These are phyloP conservation scores for Aureobasidium namibiae DNA, from an alignment of 2,329 filamentous ascomycete genomes.

Conservation along the genomic window DNA sequence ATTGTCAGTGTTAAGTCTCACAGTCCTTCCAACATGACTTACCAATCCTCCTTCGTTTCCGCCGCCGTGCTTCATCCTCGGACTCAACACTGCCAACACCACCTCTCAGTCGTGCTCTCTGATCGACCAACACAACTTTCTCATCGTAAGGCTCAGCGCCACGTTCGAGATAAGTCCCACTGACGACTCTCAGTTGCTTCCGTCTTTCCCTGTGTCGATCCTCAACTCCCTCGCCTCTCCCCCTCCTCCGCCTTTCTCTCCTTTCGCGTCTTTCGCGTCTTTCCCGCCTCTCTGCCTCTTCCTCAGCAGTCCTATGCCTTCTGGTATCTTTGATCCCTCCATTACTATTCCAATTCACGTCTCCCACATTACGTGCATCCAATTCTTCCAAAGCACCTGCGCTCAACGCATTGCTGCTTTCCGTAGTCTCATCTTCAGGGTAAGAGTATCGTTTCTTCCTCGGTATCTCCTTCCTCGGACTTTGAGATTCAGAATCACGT, in stretches of 20 bases:
- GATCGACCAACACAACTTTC: slow-evolving; percentile 31
- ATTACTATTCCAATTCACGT: slow-evolving; percentile 11
- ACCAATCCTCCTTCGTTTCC: slow-evolving; percentile 53
- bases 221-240: slow-evolving; percentile 25
- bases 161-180: slow-evolving; percentile 38
- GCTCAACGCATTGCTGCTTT: slow-evolving; percentile 31
- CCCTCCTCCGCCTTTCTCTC: slow-evolving; percentile 36
- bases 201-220: slow-evolving; percentile 18
- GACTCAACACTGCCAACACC: slow-evolving; percentile 25
- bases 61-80: slow-evolving; percentile 30
- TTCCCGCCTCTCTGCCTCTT: slow-evolving; percentile 6
- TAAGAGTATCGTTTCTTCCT: not conserved
- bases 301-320: slow-evolving; percentile 10
- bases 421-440: not conserved
- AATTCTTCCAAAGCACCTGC: slow-evolving; percentile 58
- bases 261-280: slow-evolving; percentile 12
- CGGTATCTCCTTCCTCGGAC: not conserved
- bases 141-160: slow-evolving; percentile 30
- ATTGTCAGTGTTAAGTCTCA: slow-evolving; percentile 13
- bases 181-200: slow-evolving; percentile 31
- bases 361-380: slow-evolving; percentile 35
- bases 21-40: slow-evolving; percentile 22
- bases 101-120: slow-evolving; percentile 33
- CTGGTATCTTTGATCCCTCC: not conserved
- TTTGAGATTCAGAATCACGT: not conserved